phyloP scores from a whole-genome alignment of 2,329 filamentous ascomycete species.

The Aspergillus awamori region DNA sequence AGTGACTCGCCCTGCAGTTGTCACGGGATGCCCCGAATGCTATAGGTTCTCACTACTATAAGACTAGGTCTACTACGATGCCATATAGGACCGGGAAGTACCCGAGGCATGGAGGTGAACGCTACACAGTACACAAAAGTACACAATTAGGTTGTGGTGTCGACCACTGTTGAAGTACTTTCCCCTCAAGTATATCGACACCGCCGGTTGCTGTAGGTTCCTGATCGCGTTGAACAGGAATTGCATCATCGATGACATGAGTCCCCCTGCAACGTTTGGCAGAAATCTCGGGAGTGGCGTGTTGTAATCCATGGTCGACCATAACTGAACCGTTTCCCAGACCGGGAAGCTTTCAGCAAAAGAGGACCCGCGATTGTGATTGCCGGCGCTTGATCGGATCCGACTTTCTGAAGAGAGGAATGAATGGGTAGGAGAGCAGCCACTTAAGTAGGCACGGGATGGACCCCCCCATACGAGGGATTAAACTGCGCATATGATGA shows the following conservation, averaged over 20 bases:
- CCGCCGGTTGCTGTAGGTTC: background rate
- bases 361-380: background rate
- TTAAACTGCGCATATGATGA: background rate
- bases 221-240: background rate
- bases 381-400: background rate
- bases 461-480: background rate
- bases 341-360: background rate
- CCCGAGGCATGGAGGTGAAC: background rate
- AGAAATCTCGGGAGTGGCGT: conserved; percentile 8
- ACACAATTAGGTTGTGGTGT: too few relatives aligned
- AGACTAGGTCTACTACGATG: background rate
- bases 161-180: too few relatives aligned
- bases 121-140: background rate
- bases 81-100: background rate
- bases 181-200: background rate
- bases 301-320: conserved; percentile 5
- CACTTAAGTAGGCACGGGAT: background rate
- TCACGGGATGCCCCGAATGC: conserved; percentile 5
- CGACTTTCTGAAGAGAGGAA: background rate
- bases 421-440: background rate
- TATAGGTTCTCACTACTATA: background rate
- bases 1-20: conserved; percentile 6
- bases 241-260: conserved; percentile 13
- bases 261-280: background rate
- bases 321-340: background rate